Evolutionary conservation across 2,329 filamentous ascomycete species (phyloP), one percentile per base, ranked within the genome.

Genomic region (Trichoderma sp.): DNA sequence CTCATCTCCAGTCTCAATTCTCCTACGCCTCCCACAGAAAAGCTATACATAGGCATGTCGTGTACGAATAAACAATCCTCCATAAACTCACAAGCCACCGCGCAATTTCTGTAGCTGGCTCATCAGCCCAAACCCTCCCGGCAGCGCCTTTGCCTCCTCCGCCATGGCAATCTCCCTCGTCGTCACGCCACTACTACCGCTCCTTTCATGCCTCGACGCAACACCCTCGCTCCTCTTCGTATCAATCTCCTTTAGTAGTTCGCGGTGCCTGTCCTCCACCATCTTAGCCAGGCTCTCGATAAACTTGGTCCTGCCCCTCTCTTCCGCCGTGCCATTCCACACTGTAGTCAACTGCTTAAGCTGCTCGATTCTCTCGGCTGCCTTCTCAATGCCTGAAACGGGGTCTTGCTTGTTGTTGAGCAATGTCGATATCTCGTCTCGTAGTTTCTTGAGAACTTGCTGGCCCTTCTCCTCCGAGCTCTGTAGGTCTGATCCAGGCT

Each of bases 281-380:
- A 93, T 87, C 83, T 90, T 94, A 39, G 90, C 90, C 76, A 99
- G 81, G 66, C 88, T 87, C 74, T 98, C 95, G 21, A 99, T 91
- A 79, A 98, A 94, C 77, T 89, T 92, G 11, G 84, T 83, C 68
- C 96, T 86, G 6, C 94, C 93, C 82, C 93, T 97, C 80, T 98
- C 96, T 83, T 99, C 96, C 0, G 93, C 92, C 3, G 96, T 98
- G n/a, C 94, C 94, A 80, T 92, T 95, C 95, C 96, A 99, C 26
- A 99, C 90, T n/a, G 83, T 83, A 4, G 90, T 89, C 74, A 98
- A 82, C 74, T 90, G 88, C 77, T 94, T 91, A 71, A 98, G 85
- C 78, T 93, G 90, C 77, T 94, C 91, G 15, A 98, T 90, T 58
- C 93, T 86, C 70, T 87, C 86, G 14, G 88, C 88, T 0, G 96